phyloP scores from a whole-genome alignment of 2,329 filamentous ascomycete species.

The Colletotrichum eleusines region DNA sequence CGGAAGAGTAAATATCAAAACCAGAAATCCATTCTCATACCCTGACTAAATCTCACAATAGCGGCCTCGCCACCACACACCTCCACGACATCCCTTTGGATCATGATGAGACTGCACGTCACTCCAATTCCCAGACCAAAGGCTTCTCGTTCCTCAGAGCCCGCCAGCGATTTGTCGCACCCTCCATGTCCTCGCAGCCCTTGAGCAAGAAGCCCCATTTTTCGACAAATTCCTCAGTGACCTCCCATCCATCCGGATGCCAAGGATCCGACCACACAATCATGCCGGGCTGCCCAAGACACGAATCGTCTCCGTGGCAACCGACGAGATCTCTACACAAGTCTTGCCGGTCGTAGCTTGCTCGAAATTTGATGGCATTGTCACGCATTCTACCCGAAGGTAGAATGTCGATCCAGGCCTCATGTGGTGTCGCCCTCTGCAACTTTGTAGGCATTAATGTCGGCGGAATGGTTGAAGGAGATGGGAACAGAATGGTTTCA shows the following conservation, averaged over 20 bases:
- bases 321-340: constrained; percentile 33
- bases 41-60: neutral
- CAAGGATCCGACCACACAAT: constrained; percentile 48
- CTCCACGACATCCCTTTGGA: neutral
- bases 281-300: constrained; percentile 28
- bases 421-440: constrained; percentile 45
- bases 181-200: constrained; percentile 54
- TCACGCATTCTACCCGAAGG: constrained; percentile 48
- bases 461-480: constrained; percentile 40
- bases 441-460: constrained; percentile 45
- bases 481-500: constrained; percentile 44
- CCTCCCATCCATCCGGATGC: constrained; percentile 60
- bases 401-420: constrained; percentile 50
- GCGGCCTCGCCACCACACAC: neutral
- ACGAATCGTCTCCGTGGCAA: neutral
- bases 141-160: constrained; percentile 28
- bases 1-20: constrained; percentile 12
- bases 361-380: constrained; percentile 44
- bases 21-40: neutral
- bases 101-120: neutral
- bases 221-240: constrained; percentile 56
- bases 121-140: constrained; percentile 33
- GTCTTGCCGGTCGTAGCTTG: constrained; percentile 19
- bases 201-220: constrained; percentile 58
- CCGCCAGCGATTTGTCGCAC: constrained; percentile 54